Base-by-base conservation (phyloP, 768 basidiomycete genomes). In the Termitomyces eurrhizus region DNA sequence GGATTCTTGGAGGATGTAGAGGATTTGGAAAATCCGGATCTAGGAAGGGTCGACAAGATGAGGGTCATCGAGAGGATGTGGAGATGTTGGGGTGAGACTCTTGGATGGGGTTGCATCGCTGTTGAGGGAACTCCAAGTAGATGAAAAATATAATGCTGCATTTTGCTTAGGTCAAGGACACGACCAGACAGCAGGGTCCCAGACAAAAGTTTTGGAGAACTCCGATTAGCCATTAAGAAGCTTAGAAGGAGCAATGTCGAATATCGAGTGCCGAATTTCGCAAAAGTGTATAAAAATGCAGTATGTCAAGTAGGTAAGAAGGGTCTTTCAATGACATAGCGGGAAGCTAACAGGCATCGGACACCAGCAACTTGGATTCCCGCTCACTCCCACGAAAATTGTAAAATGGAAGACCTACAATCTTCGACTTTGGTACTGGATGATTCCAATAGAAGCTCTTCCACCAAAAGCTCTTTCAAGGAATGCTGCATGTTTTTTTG, bases 1-100 rank as follows among this genome's bases (percentile, higher is more conserved):
- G 88, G 87, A 1, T 96, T 97, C 72, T 72, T 98, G 63, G 88
- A 91, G 56, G 95, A 98, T 67, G 82, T 97, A 0, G 77, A 80
- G 35, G 88, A 93, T 72, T 71, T 98, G 56, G 93, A 95, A 71
- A 84, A 93, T 67, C 86, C 89, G 0, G 76, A 75, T 62, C 69
- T 95, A 54, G 82, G 82, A 8, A 75, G 86, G 57, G 78, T 78
- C 51, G 91, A 91, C 67, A 94, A 95, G 75, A 69, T 92, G 69
- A 75, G 80, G 50, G 88, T 95, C 2, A 77, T 96, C 5, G 85
- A 93, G 52, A 75, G 92, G 69, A 93, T 96, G 86, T 93, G 94
- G 92, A 83, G 89, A 66, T 85, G 85, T 58, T 98, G 93, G 93
- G 89, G 89, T 0, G 73, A 66, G 7, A 75, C 78, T n/a, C 77